These are phyloP conservation scores for Leishmania major DNA, from an alignment of 208 protist species.

Conservation along the genomic window DNA sequence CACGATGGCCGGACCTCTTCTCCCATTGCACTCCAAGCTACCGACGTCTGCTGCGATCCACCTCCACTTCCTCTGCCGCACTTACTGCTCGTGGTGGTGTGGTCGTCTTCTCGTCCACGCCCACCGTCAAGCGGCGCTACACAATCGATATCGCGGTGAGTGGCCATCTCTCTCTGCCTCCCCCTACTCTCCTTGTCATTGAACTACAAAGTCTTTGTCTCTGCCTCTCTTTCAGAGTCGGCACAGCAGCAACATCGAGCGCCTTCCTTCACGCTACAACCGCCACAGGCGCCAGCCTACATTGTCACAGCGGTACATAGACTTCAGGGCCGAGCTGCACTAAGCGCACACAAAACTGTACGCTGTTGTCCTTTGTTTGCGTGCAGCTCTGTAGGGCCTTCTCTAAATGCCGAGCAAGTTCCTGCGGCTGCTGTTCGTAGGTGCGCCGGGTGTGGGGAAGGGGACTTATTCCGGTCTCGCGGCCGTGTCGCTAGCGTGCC, in stretches of 20 bases:
- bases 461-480: conserved; percentile 92
- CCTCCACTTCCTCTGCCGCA: background rate
- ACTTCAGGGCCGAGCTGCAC: background rate
- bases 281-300: background rate
- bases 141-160: background rate
- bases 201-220: background rate
- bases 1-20: background rate
- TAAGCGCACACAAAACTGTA: background rate
- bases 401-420: conserved; percentile 33
- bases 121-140: background rate
- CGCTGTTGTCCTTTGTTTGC: background rate
- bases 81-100: background rate
- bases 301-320: background rate
- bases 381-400: background rate
- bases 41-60: background rate
- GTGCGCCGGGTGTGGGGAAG: conserved; percentile 93
- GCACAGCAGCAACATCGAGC: background rate
- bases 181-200: background rate
- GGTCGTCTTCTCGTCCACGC: background rate
- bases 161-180: background rate
- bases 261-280: background rate
- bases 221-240: background rate
- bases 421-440: conserved; percentile 80
- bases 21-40: background rate
- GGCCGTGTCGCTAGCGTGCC: conserved; percentile 63